These are phyloP conservation scores for Arachnopeziza araneosa DNA, from an alignment of 2,329 filamentous ascomycete species.

Conservation along the genomic window DNA sequence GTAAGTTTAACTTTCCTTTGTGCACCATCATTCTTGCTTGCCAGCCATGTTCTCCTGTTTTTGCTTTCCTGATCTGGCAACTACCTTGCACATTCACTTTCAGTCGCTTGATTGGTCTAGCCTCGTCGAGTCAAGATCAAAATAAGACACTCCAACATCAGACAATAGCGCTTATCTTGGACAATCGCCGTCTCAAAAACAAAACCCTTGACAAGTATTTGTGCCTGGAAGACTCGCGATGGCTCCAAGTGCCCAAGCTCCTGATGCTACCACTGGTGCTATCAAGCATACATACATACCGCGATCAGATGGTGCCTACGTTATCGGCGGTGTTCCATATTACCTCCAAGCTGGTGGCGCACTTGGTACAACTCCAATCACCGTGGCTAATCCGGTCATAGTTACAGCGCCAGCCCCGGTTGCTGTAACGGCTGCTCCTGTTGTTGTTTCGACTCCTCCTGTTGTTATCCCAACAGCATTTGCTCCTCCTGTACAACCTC, in stretches of 20 bases:
- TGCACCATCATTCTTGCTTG: neutral
- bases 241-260: neutral
- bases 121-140: neutral
- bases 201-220: too few species aligned
- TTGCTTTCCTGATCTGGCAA: neutral
- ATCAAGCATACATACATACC: conserved; percentile 40
- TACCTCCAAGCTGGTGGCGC: conserved; percentile 1
- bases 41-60: neutral
- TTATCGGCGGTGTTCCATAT: conserved; percentile 19
- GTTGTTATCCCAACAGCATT: too few species aligned
- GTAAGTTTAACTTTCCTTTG: neutral
- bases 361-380: neutral
- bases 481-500: conserved; percentile 6
- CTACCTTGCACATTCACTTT: neutral
- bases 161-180: neutral
- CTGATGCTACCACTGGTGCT: neutral
- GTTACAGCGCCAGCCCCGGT: conserved; percentile 1
- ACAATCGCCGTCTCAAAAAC: too few species aligned
- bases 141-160: neutral
- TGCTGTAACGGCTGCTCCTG: neutral
- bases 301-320: conserved; percentile 29
- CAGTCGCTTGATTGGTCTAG: neutral
- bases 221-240: neutral
- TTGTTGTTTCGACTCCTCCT: neutral
- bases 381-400: neutral